These are phyloP conservation scores for Fusarium proliferatum DNA, from an alignment of 2,329 filamentous ascomycete species.

Conservation along the genomic window DNA sequence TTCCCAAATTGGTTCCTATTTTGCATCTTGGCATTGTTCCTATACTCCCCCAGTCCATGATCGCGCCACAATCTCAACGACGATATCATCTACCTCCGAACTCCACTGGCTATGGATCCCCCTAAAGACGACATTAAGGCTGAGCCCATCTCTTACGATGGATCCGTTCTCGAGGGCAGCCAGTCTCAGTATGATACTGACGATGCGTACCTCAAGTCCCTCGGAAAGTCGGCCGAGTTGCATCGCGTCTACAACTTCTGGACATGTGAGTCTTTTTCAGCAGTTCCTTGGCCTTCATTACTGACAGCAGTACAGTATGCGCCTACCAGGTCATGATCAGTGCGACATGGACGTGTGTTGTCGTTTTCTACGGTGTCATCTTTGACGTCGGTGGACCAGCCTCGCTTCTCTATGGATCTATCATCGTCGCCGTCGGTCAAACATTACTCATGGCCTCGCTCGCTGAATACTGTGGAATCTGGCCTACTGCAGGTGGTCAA, in stretches of 20 bases:
- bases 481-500: constrained; percentile 14
- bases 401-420: constrained; percentile 10
- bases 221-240: constrained; percentile 8
- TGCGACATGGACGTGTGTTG: constrained; percentile 25
- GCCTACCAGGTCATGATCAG: constrained; percentile 28
- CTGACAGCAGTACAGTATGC: background rate
- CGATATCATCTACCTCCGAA: background rate
- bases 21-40: background rate
- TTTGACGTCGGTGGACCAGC: constrained; percentile 20
- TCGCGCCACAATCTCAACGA: background rate
- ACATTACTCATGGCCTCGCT: constrained; percentile 15
- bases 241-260: constrained; percentile 23
- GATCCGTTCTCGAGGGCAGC: background rate
- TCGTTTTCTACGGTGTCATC: constrained; percentile 16
- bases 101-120: background rate
- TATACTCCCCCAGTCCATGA: background rate
- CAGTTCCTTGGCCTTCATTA: background rate
- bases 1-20: background rate
- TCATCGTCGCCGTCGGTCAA: constrained; percentile 22
- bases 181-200: background rate
- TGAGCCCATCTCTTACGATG: background rate
- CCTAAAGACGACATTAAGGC: background rate
- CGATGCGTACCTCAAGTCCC: constrained; percentile 10
- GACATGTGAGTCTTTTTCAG: background rate
- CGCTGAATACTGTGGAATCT: constrained; percentile 18